Percentiles rank a stretch among this genome's conserved stretches.
Evolutionary conservation across 768 basidiomycete genomes (phyloP).

Genomic region (Cystobasidium tubakii): DNA sequence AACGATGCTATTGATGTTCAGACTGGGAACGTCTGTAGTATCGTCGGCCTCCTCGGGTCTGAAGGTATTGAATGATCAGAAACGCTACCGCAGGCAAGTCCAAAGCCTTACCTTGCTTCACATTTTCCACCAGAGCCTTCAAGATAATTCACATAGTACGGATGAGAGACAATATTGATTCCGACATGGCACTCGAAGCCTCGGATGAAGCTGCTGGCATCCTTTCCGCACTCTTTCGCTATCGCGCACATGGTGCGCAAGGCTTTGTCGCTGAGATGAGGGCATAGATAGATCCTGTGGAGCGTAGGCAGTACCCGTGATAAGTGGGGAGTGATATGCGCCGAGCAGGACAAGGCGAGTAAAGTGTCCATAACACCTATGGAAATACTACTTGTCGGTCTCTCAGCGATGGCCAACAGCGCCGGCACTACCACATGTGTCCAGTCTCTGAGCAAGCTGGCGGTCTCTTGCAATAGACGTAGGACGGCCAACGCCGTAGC

Average conservation of each 20-base stretch:
- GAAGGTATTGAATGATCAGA: background rate
- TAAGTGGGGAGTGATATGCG: conserved; percentile 11
- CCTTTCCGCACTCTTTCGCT: conserved; percentile 21
- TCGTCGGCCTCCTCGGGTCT: conserved; percentile 1
- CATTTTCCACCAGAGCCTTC: background rate
- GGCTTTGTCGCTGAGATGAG: background rate
- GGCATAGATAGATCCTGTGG: background rate
- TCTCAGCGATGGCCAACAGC: background rate
- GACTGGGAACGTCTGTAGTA: background rate
- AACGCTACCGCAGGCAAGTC: background rate
- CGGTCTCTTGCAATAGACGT: conserved; percentile 2
- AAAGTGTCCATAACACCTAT: background rate
- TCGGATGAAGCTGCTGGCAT: background rate
- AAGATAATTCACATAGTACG: conserved; percentile 3
- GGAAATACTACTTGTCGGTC: background rate
- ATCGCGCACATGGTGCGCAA: conserved; percentile 1
- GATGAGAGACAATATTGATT: conserved; percentile 1
- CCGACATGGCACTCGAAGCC: conserved; percentile 5
- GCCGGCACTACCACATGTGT: conserved; percentile 12
- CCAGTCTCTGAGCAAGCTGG: conserved; percentile 9
- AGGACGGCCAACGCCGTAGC: conserved; percentile 6
- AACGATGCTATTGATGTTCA: background rate
- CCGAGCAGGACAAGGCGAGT: background rate
- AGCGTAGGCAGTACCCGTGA: conserved; percentile 11
- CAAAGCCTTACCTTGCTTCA: background rate